These are phyloP conservation scores for Phytopythium cucurbitacearum DNA, from an alignment of 352 stramenopile species.

Conservation along the genomic window DNA sequence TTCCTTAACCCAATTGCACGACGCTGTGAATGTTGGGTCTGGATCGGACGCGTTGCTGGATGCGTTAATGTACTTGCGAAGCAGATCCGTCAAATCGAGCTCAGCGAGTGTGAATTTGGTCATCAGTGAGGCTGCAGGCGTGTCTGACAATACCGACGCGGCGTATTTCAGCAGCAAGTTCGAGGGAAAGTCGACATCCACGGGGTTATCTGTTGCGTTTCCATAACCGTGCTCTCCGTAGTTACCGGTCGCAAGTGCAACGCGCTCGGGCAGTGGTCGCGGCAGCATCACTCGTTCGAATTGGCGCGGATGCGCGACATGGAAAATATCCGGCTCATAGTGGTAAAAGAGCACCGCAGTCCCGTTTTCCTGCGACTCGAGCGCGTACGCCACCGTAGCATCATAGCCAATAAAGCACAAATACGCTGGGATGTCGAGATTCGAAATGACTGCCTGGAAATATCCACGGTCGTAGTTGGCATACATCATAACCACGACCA, in stretches of 20 bases:
- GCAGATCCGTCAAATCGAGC: conserved; percentile 29
- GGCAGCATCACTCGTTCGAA: conserved; percentile 51
- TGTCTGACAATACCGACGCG: conserved; percentile 8
- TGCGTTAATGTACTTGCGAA: conserved; percentile 17
- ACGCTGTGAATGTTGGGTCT: conserved; percentile 19
- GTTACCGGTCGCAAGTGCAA: conserved; percentile 22
- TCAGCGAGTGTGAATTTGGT: conserved; percentile 17
- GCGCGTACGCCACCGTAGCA: conserved; percentile 25
- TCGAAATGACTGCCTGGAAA: conserved; percentile 37
- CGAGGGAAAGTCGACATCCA: conserved; percentile 40
- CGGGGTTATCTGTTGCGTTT: conserved; percentile 29
- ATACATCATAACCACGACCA: conserved; percentile 49
- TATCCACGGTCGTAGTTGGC: conserved; percentile 38
- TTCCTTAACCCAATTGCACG: conserved; percentile 25
- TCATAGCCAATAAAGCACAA: conserved; percentile 59
- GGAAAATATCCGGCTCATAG: conserved; percentile 47
- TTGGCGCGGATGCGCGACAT: conserved; percentile 20
- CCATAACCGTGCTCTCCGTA: conserved; percentile 54
- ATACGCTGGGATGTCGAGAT: conserved; percentile 49
- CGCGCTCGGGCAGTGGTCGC: conserved; percentile 16
- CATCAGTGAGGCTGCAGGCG: not conserved
- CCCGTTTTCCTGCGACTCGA: conserved; percentile 16
- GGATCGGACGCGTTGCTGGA: conserved; percentile 6
- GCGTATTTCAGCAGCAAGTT: conserved; percentile 31
- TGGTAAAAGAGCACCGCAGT: conserved; percentile 47